Evolutionary conservation across 139 green algal genomes (phyloP).

Genomic region (Nannochloris sp.): DNA sequence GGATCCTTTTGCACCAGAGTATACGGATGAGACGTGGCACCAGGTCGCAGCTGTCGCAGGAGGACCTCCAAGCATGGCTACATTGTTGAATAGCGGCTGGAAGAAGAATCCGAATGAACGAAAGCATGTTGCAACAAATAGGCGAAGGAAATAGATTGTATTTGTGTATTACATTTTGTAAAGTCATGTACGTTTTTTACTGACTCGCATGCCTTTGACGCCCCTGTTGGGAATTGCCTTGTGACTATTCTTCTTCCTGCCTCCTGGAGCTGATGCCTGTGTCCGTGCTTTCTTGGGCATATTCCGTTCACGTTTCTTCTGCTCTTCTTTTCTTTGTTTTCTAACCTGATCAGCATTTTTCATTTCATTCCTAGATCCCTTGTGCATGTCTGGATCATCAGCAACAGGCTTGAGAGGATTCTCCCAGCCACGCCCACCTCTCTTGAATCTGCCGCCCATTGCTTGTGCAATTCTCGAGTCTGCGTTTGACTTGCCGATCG

Average conservation of each 20-base stretch:
- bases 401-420: slow-evolving; percentile 26
- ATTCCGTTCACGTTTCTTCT: slow-evolving; percentile 1
- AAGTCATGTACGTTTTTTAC: background rate
- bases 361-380: slow-evolving; percentile 14
- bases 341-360: slow-evolving; percentile 22
- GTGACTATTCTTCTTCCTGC: slow-evolving; percentile 22
- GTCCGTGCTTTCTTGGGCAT: background rate
- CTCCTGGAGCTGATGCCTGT: background rate
- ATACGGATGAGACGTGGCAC: slow-evolving; percentile 56
- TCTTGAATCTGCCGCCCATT: slow-evolving; percentile 33
- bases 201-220: background rate
- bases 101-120: slow-evolving; percentile 81
- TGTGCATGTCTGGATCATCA: background rate
- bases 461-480: background rate
- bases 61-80: slow-evolving; percentile 16
- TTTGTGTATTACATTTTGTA: background rate
- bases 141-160: slow-evolving; percentile 30
- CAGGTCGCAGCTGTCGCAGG: slow-evolving; percentile 20
- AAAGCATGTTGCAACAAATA: slow-evolving; percentile 58
- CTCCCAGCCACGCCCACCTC: slow-evolving; percentile 38
- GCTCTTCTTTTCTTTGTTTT: slow-evolving; percentile 19
- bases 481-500: slow-evolving; percentile 20
- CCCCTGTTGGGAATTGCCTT: background rate
- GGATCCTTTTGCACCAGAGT: slow-evolving; percentile 73
- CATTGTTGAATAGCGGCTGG: slow-evolving; percentile 38